Evolutionary conservation across 345 rosid genomes (phyloP), one percentile per base, ranked within the genome.

Genomic region (Populus deltoides): DNA sequence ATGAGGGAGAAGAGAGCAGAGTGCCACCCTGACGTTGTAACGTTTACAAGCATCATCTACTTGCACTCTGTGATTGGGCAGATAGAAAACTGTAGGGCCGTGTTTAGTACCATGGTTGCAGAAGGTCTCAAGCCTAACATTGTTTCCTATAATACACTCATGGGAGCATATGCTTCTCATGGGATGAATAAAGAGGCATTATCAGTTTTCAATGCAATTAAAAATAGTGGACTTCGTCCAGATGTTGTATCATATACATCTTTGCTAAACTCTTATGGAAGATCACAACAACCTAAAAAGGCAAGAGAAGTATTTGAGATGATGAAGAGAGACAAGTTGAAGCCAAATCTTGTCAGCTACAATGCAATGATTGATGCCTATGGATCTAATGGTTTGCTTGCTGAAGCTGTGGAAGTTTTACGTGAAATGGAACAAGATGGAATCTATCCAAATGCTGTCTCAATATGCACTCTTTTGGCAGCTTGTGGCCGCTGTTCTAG

Each of bases 331-430:
- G 81, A 87, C 55, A 92, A 87, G 75, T 76, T 77, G 84, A 93
- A 89, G 83, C 97, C 98, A 72, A 93, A 90, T 82, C 76, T 91
- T 81, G 91, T 90, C 72, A 89, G 86, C 71, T 94, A 88, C 84
- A 94, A 93, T 82, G 97, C 98, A 3, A 80, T 94, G 45, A 89
- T 94, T 83, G 95, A 94, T 89, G 97, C 98, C 51, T 90, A 90
- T 86, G 97, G 97, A 72, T 93, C 98, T 61, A 92, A 87, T 78
- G 95, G 97, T 66, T 79, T 90, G 84, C 76, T 94, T 57, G 84
- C 86, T 39, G 90, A 94, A 88, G 97, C 98, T 76, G 95, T 93
- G 72, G 87, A 81, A 74, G 79, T 93, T 33, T 86, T 94, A 75
- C 85, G 91, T 74, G 91, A 86, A 85, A 93, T 94, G 97, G 98